These are phyloP conservation scores for Rhizoclosmatium globosum DNA, from an alignment of 192 early-diverging fungal genomes.

Conservation along the genomic window DNA sequence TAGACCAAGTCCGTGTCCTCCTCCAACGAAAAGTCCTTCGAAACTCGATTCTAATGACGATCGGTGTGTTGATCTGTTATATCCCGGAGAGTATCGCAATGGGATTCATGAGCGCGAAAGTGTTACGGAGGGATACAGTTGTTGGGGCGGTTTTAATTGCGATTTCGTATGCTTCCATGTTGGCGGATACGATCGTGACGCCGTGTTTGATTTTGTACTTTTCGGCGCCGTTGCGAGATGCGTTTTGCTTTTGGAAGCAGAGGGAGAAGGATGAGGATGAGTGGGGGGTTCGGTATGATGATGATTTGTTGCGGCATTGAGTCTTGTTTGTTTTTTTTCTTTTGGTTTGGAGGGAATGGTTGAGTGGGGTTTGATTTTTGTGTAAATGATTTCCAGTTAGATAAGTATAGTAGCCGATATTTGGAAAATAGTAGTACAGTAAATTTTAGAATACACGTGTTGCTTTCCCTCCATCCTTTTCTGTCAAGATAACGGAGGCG, in stretches of 20 bases:
- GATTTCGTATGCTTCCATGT: background rate
- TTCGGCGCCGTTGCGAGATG: background rate
- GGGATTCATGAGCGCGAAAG: background rate
- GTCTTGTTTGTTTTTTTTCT: too few relatives aligned
- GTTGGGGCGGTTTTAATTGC: background rate
- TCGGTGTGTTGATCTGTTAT: constrained; percentile 2
- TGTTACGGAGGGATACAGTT: background rate
- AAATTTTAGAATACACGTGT: background rate
- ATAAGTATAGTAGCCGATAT: background rate
- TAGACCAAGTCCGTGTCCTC: background rate
- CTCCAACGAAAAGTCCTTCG: constrained; percentile 15
- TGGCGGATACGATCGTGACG: background rate
- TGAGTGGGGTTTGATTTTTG: too few relatives aligned
- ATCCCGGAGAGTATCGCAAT: background rate
- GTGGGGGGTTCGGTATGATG: too few relatives aligned
- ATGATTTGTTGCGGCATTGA: too few relatives aligned
- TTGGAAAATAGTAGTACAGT: background rate
- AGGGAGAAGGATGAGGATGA: background rate
- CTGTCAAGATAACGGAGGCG: too few relatives aligned
- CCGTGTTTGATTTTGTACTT: constrained; percentile 19
- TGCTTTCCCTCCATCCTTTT: too few relatives aligned
- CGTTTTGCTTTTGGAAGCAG: background rate
- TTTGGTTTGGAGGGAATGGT: background rate
- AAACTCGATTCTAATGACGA: constrained; percentile 1
- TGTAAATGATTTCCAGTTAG: background rate